Conservation (phyloP, 495 filamentous ascomycete species). For the Durotheca rogersii region DNA sequence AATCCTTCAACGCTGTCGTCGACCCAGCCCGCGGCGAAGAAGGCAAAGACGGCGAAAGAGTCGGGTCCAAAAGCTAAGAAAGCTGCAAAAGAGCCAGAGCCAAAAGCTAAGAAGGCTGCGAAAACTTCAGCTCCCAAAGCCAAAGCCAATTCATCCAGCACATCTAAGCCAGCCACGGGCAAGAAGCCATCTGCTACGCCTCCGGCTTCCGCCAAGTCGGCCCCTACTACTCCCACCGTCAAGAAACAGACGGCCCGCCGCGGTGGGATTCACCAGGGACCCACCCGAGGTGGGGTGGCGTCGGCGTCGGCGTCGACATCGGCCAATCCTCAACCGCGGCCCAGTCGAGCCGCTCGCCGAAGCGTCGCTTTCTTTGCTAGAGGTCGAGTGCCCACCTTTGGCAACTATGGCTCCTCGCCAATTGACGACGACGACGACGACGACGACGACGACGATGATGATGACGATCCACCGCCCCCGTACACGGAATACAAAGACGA, state of each 20-base stretch:
- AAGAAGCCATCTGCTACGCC: not conserved
- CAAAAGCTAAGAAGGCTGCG: constrained; percentile 21
- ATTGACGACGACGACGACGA: not conserved
- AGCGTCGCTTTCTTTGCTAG: not conserved
- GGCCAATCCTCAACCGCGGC: not conserved
- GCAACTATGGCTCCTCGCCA: not conserved
- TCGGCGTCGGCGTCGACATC: not conserved
- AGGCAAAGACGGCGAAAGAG: constrained; percentile 16
- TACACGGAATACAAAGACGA: constrained; percentile 16
- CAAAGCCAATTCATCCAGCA: constrained; percentile 9
- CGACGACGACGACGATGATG: constrained; percentile 8
- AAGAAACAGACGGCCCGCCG: constrained; percentile 21
- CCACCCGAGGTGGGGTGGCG: constrained; percentile 4
- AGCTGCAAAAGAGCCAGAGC: constrained; percentile 8
- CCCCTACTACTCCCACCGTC: constrained; percentile 1
- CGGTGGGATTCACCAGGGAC: constrained; percentile 21
- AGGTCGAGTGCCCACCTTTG: not conserved
- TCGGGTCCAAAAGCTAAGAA: constrained; percentile 13
- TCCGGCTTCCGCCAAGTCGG: not conserved
- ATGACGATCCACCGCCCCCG: constrained; percentile 31
- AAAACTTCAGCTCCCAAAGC: not conserved
- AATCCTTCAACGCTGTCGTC: not conserved
- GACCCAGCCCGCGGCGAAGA: constrained; percentile 8
- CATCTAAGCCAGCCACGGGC: constrained; percentile 14
- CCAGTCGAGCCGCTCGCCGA: not conserved